phyloP scores from a whole-genome alignment of 2,329 filamentous ascomycete species.

The Paecilomyces dactylethromorphus region DNA sequence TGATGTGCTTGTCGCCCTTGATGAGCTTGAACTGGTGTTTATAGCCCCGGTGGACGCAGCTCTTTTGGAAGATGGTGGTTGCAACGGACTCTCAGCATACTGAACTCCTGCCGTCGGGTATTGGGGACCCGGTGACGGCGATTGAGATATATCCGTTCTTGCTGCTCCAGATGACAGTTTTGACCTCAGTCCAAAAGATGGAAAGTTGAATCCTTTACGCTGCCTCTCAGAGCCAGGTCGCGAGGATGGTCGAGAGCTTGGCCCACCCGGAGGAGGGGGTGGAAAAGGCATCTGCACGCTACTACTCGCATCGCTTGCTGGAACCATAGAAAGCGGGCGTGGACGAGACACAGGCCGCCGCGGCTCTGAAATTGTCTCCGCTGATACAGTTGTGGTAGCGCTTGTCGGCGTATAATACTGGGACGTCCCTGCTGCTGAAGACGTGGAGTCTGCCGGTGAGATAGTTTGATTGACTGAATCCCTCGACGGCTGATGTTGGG shows the following conservation, averaged over 20 bases:
- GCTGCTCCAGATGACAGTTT: slow-evolving; percentile 8
- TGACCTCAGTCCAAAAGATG: slow-evolving; percentile 10
- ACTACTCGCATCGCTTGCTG: slow-evolving; percentile 17
- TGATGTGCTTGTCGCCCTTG: slow-evolving; percentile 26
- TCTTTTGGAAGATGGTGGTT: slow-evolving; percentile 35
- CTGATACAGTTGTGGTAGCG: slow-evolving; percentile 6
- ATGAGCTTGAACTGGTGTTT: slow-evolving; percentile 25
- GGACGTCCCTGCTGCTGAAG: slow-evolving; percentile 9
- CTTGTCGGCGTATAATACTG: slow-evolving; percentile 8
- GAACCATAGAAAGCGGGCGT: slow-evolving; percentile 27
- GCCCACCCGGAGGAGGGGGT: slow-evolving; percentile 22
- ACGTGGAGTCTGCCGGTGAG: slow-evolving; percentile 11
- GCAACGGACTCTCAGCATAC: slow-evolving; percentile 17
- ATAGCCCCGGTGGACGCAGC: slow-evolving; percentile 40
- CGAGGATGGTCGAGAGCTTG: slow-evolving; percentile 26
- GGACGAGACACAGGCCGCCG: slow-evolving; percentile 19
- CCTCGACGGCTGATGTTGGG: slow-evolving; percentile 15
- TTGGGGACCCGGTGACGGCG: slow-evolving; percentile 7
- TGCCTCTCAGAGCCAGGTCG: slow-evolving; percentile 21
- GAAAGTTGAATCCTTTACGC: slow-evolving; percentile 11
- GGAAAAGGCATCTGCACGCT: slow-evolving; percentile 23
- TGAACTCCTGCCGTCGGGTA: slow-evolving; percentile 9
- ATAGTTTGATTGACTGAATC: slow-evolving; percentile 10
- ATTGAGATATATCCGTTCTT: neutral
- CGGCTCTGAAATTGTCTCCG: slow-evolving; percentile 16